Conservation (phyloP, 2,329 filamentous ascomycete genomes). For the Aspergillus intermedius region DNA sequence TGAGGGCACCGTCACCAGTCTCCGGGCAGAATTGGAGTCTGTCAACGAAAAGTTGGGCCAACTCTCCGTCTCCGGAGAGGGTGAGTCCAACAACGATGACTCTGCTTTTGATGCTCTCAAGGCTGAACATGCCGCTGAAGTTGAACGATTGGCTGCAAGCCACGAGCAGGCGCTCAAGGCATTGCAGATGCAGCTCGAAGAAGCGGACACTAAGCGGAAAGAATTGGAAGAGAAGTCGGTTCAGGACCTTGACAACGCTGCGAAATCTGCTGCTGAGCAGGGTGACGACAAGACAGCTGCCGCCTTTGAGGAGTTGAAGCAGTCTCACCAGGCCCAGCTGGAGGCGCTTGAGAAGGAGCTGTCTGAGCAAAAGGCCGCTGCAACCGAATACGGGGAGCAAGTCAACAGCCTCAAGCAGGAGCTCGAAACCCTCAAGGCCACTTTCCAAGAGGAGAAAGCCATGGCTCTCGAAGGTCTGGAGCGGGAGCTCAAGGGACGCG, state of each 20-base stretch:
- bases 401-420: constrained; percentile 25
- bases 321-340: constrained; percentile 29
- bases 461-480: constrained; percentile 23
- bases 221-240: constrained; percentile 31
- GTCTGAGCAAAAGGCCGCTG: constrained; percentile 25
- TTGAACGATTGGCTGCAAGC: constrained; percentile 24
- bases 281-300: constrained; percentile 30
- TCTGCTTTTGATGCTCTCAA: constrained; percentile 19
- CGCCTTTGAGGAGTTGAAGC: constrained; percentile 33
- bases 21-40: constrained; percentile 28
- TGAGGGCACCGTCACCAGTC: constrained; percentile 26
- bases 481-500: constrained; percentile 29
- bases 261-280: constrained; percentile 28
- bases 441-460: constrained; percentile 27
- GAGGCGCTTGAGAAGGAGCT: constrained; percentile 31
- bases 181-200: constrained; percentile 27
- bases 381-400: constrained; percentile 22
- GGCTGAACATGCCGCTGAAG: constrained; percentile 27
- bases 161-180: constrained; percentile 29
- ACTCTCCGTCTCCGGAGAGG: constrained; percentile 22
- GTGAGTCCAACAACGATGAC: constrained; percentile 15
- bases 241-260: constrained; percentile 34
- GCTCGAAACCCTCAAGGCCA: constrained; percentile 24
- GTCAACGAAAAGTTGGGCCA: constrained; percentile 31
- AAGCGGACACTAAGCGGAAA: constrained; percentile 30